A percentile compares a stretch with the other conserved stretches of the same genome.
Conservation (phyloP, 2,329 filamentous ascomycete species). For the Atkinsonella texensis region DNA sequence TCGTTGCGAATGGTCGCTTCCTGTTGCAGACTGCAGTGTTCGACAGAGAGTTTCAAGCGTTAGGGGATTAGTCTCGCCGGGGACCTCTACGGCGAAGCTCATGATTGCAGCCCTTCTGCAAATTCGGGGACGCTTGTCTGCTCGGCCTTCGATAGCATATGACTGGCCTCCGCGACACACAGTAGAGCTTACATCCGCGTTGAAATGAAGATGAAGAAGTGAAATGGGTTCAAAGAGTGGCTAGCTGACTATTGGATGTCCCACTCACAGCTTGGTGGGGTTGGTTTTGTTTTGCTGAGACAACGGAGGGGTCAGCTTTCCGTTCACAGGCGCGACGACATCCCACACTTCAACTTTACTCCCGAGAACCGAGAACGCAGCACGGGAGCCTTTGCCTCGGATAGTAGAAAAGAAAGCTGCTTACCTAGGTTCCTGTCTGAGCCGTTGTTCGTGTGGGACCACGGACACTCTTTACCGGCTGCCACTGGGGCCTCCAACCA, state of each 20-base stretch:
- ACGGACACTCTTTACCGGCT: background rate
- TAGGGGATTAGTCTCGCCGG: slow-evolving; percentile 68
- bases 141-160: background rate
- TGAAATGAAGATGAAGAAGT: background rate
- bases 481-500: slow-evolving; percentile 1
- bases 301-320: background rate
- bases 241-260: background rate
- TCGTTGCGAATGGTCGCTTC: slow-evolving; percentile 48
- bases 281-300: background rate
- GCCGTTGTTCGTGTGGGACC: too few relatives aligned
- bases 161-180: background rate
- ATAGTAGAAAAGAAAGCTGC: too few relatives aligned
- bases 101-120: slow-evolving; percentile 27
- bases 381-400: too few relatives aligned
- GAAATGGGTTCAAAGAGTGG: background rate
- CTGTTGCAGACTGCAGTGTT: slow-evolving; percentile 51
- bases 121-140: background rate
- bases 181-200: background rate
- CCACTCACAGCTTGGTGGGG: background rate
- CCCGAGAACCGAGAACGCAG: too few relatives aligned
- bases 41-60: slow-evolving; percentile 50
- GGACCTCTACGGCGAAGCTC: slow-evolving; percentile 64
- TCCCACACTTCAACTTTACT: too few relatives aligned
- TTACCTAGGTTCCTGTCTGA: too few relatives aligned
- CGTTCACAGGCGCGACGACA: background rate